A percentile compares a stretch with the other conserved stretches of the same genome.
Conservation (phyloP, 495 filamentous ascomycete species). For the Thermothielavioides terrestris region DNA sequence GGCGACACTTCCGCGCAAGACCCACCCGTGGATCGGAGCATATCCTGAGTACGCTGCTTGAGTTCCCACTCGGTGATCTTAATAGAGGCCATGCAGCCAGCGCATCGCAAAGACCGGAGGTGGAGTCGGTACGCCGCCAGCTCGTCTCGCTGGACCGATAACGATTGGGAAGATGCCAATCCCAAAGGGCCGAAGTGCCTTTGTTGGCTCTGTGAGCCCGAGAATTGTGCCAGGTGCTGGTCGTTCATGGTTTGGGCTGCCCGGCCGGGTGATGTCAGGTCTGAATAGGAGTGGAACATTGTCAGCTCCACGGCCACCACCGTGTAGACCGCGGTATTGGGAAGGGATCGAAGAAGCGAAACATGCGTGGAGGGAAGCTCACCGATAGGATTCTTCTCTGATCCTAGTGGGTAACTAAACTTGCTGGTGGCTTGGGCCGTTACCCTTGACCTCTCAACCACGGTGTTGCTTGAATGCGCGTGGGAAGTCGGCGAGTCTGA, state of each 20-base stretch:
- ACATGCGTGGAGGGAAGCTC: not conserved
- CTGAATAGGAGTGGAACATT: no score
- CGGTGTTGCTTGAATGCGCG: no score
- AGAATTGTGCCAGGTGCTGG: no score
- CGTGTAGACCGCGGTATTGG: not conserved
- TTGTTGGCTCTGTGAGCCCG: no score
- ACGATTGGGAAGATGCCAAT: not conserved
- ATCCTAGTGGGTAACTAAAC: no score
- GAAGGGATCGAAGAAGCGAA: not conserved
- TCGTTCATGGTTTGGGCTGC: no score
- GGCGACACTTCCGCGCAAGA: not conserved
- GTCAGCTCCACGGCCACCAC: not conserved
- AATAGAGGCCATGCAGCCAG: not conserved
- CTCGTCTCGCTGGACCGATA: not conserved
- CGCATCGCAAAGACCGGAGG: not conserved
- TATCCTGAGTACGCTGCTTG: slow-evolving; percentile 1
- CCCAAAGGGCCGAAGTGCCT: not conserved
- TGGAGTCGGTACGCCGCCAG: not conserved
- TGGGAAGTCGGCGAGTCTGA: no score
- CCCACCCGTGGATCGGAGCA: not conserved
- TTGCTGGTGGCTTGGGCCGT: no score
- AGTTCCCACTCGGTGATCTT: not conserved
- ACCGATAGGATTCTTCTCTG: not conserved
- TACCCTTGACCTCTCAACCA: no score
- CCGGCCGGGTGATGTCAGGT: no score